Conservation (phyloP, 2,329 filamentous ascomycete genomes). For the Mycosphaerella arachidis region DNA sequence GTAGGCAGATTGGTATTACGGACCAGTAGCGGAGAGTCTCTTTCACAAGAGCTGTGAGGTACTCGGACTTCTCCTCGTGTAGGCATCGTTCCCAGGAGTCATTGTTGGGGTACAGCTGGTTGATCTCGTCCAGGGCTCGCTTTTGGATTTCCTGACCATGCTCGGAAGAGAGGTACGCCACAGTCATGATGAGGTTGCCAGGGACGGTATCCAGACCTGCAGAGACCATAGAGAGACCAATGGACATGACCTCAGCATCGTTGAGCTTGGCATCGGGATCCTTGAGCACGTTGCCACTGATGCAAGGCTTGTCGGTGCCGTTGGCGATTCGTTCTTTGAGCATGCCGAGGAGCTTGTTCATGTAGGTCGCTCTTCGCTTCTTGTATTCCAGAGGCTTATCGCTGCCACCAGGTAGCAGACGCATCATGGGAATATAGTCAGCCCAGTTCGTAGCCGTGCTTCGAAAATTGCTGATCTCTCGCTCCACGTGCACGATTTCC, state of each 20-base stretch:
- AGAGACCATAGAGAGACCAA: slow-evolving; percentile 77
- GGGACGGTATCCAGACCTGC: slow-evolving; percentile 79
- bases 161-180: slow-evolving; percentile 67
- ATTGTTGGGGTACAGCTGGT: slow-evolving; percentile 64
- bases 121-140: slow-evolving; percentile 65
- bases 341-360: slow-evolving; percentile 55
- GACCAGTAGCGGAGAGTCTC: slow-evolving; percentile 75
- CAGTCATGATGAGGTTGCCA: slow-evolving; percentile 72
- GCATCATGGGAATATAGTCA: slow-evolving; percentile 73
- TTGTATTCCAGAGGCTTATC: slow-evolving; percentile 62
- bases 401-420: slow-evolving; percentile 60
- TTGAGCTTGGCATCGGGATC: slow-evolving; percentile 65
- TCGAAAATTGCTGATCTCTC: slow-evolving; percentile 69
- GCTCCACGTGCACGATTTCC: slow-evolving; percentile 72
- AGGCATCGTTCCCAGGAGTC: slow-evolving; percentile 74
- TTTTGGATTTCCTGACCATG: slow-evolving; percentile 67
- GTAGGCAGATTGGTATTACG: slow-evolving; percentile 74
- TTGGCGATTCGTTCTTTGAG: slow-evolving; percentile 58
- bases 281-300: slow-evolving; percentile 67
- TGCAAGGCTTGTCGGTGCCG: slow-evolving; percentile 64
- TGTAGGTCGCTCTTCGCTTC: slow-evolving; percentile 62
- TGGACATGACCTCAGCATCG: slow-evolving; percentile 70
- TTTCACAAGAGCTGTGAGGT: slow-evolving; percentile 72
- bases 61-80: slow-evolving; percentile 69
- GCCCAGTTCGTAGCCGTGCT: slow-evolving; percentile 75